Base-by-base conservation (phyloP, 768 basidiomycete species). In the Suillus alpinus region DNA sequence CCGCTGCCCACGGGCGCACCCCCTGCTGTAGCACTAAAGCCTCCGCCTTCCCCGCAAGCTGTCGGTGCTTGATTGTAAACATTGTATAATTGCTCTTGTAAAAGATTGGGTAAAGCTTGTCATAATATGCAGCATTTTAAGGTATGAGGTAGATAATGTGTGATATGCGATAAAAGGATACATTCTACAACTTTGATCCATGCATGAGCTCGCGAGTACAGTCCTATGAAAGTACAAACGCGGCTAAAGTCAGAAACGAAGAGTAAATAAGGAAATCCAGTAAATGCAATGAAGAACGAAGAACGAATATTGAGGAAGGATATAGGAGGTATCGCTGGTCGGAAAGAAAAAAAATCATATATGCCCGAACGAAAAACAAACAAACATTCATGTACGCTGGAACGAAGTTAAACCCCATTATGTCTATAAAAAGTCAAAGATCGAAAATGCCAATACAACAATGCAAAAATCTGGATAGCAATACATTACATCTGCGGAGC, bases 1-100 rank as follows among this genome's bases (percentile, higher is more conserved):
- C 81, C 85, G 5, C 75, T 94, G 52, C 76, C 87, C 0, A 64
- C 67, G 4, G 91, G 89, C 36, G 90, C 92, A 18, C 88, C 89
- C 3, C 71, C 83, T 29, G 87, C 84, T n/a, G 50, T 68, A 41
- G 47, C 66, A 31, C 34, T 64, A 20, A 69, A 58, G 37, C 59
- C 34, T 2, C 66, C 41, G 0, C 12, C 65, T 4, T 63, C 69
- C 0, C 67, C 71, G 34, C 69, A 69, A 64, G 63, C 65, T 1
- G 78, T 79, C 0, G 70, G 76, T 26, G 79, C 78, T 56, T 80
- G 59, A 75, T 23, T 41, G 14, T 40, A 39, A 39, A 44, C 57
- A 62, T 58, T 51, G 57, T 53, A 60, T 53, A 60, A 66, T 64
- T 58, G 60, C 14, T 55, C 10, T 44, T 53, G 59, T 26, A 55